These are phyloP conservation scores for Fusarium sp. DNA, from an alignment of 2,329 filamentous ascomycete species.

Conservation along the genomic window DNA sequence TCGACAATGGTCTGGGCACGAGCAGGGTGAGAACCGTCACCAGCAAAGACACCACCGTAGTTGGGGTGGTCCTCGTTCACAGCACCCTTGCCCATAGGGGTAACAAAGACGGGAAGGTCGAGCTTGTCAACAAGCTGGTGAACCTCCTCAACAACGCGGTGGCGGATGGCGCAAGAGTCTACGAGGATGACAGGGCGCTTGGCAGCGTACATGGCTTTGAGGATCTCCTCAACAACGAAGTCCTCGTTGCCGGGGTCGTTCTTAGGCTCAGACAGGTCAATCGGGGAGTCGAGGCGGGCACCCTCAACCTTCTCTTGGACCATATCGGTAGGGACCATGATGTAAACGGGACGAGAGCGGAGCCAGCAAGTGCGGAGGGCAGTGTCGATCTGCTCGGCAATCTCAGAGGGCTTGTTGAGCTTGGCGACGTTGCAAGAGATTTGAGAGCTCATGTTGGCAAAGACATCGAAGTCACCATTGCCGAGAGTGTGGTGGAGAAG, in stretches of 20 bases:
- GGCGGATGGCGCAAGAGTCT: slow-evolving; percentile 85
- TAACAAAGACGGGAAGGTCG: slow-evolving; percentile 84
- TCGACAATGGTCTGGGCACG: slow-evolving; percentile 75
- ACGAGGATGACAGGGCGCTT: slow-evolving; percentile 83
- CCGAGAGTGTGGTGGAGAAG: slow-evolving; percentile 77
- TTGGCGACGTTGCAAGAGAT: slow-evolving; percentile 80
- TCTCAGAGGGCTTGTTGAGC: slow-evolving; percentile 77
- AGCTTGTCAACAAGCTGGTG: slow-evolving; percentile 80
- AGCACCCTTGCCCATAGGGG: slow-evolving; percentile 89
- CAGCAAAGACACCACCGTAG: slow-evolving; percentile 88
- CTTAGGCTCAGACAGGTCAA: slow-evolving; percentile 73
- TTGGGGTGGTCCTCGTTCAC: slow-evolving; percentile 81
- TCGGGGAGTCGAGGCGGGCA: slow-evolving; percentile 74
- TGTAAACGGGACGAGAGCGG: slow-evolving; percentile 83
- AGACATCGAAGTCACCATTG: slow-evolving; percentile 86
- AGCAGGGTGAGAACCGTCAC: slow-evolving; percentile 76
- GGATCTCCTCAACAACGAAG: slow-evolving; percentile 84
- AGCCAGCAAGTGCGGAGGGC: slow-evolving; percentile 81
- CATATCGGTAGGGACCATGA: slow-evolving; percentile 86
- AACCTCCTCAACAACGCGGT: slow-evolving; percentile 79
- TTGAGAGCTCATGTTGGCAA: slow-evolving; percentile 80
- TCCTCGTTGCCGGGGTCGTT: slow-evolving; percentile 81
- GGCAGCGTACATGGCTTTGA: slow-evolving; percentile 79
- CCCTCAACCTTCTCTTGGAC: slow-evolving; percentile 82
- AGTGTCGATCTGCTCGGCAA: slow-evolving; percentile 82